These are phyloP conservation scores for Colletotrichum truncatum DNA, from an alignment of 2,329 filamentous ascomycete species.

Conservation along the genomic window DNA sequence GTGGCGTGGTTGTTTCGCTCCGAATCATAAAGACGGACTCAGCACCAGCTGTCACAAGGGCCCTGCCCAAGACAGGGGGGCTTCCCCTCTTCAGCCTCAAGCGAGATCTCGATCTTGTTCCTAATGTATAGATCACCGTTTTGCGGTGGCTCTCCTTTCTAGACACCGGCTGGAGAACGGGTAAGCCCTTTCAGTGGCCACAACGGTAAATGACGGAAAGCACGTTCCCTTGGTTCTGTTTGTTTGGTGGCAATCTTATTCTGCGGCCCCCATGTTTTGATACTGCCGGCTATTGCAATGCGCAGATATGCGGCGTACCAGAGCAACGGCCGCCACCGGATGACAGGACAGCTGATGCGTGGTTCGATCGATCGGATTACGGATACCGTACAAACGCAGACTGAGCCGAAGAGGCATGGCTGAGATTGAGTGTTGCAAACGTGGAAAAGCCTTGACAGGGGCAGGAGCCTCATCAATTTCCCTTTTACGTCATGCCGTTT, in stretches of 20 bases:
- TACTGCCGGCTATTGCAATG: slow-evolving; percentile 8
- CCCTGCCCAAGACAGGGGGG: background rate
- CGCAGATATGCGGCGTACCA: slow-evolving; percentile 22
- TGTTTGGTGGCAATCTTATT: slow-evolving; percentile 27
- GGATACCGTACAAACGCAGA: background rate
- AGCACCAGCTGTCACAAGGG: background rate
- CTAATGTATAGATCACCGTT: background rate
- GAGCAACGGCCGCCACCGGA: slow-evolving; percentile 24
- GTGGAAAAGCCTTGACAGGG: slow-evolving; percentile 1
- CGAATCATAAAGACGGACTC: background rate
- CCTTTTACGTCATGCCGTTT: slow-evolving; percentile 17
- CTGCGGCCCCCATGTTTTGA: slow-evolving; percentile 22
- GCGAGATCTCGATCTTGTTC: slow-evolving; percentile 16
- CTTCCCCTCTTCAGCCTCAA: background rate
- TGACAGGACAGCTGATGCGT: slow-evolving; percentile 9
- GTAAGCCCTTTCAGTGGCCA: background rate
- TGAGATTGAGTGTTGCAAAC: background rate
- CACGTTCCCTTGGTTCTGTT: slow-evolving; percentile 22
- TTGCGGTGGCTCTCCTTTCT: background rate
- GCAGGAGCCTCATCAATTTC: slow-evolving; percentile 14
- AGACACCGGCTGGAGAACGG: background rate
- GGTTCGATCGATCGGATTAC: slow-evolving; percentile 11
- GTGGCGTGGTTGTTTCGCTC: background rate
- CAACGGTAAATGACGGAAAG: slow-evolving; percentile 16
- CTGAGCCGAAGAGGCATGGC: slow-evolving; percentile 1